Base-by-base conservation (phyloP, 176 grass and related monocot species). In the Oropetium thomaeum region DNA sequence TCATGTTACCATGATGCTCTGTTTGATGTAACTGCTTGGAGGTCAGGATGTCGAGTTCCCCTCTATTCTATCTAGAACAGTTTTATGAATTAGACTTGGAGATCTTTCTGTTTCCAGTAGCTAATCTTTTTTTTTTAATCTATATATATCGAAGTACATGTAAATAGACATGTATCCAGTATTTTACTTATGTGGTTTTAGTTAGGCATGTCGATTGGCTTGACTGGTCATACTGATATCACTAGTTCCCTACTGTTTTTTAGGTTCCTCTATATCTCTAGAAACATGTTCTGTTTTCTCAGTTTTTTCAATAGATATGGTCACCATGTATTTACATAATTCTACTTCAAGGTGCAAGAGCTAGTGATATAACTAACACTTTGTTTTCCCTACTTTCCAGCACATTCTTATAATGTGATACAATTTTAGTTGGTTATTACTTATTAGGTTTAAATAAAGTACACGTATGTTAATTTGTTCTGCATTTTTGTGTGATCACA, bases 391-490 rank as follows among this genome's bases (percentile, higher is more conserved):
- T 38, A 34, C 16, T 13, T 64, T 16, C 35, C 0, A 23, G 29
- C 12, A 35, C 19, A 41, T 27, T 23, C 23, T 77, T 77, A 32
- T 13, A 77, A 41, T 49, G 6, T 47, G 49, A 48, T 80, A 40
- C 52, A 49, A 4, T 68, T 16, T 74, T 48, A 14, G 45, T 54
- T 67, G 25, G 20, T 33, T 29, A 61, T 32, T 71, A 39, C 15
- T 33, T 29, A 61, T 32, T 71, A 39, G 77, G 31, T 58, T 53
- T 17, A 17, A 48, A 71, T 47, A 29, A 59, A 7, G 16, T 75
- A 23, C 47, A 66, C 30, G 58, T 72, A 22, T 59, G 62, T 45
- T 87, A 58, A 82, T 32, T 13, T n/a, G 38, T 49, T 40, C 71
- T 82, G 7, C 14, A 27, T 62, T 71, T 75, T 70, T 31, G 17